phyloP scores from a whole-genome alignment of 257 asterid genomes.

The Oldenlandia corymbosa region DNA sequence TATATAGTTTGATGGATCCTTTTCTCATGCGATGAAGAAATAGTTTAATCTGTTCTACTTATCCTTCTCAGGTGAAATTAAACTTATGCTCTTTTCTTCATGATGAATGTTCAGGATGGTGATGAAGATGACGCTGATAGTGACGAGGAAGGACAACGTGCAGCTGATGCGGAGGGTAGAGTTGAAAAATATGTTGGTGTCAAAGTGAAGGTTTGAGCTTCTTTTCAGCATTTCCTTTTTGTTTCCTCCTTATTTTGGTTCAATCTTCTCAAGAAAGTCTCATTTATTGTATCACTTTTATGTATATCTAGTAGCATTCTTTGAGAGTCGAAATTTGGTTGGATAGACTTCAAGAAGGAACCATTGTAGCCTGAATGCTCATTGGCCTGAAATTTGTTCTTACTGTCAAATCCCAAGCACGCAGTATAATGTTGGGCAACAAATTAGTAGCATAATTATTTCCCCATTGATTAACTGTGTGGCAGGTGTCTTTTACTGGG shows the following conservation, averaged over 20 bases:
- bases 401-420: not conserved
- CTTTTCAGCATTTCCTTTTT: not conserved
- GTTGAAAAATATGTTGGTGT: conserved; percentile 95
- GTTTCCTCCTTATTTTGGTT: not conserved
- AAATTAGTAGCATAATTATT: not conserved
- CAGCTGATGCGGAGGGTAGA: conserved; percentile 73
- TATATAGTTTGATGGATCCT: not conserved
- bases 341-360: not conserved
- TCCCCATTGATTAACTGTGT: conserved; percentile 2
- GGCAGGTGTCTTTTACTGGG: conserved; percentile 93
- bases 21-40: not conserved
- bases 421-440: not conserved
- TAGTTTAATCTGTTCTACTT: not conserved
- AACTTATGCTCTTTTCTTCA: not conserved
- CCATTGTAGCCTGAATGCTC: not conserved
- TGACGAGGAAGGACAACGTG: conserved; percentile 83
- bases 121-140: conserved; percentile 66
- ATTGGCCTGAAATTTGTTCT: not conserved
- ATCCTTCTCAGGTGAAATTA: not conserved
- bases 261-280: not conserved
- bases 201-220: conserved; percentile 79
- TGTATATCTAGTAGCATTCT: not conserved
- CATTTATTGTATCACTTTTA: too few species aligned
- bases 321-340: not conserved
- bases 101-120: conserved; percentile 48